Evolutionary conservation across 352 stramenopile species (phyloP).

Genomic region (Globisporangium acanthophoron): DNA sequence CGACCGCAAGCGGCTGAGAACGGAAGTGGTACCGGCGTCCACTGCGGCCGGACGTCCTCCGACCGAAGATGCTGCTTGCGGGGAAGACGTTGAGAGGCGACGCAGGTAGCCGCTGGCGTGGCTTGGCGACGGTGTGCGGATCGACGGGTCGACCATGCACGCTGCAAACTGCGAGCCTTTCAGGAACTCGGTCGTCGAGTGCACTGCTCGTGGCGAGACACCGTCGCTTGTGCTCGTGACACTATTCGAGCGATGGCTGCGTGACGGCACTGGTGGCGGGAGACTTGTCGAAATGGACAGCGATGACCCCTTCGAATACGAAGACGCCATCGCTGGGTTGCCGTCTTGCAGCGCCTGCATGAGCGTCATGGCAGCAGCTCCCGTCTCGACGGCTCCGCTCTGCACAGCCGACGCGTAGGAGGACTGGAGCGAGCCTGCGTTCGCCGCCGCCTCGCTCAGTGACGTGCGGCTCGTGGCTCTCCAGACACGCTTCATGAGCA

Average conservation of each 20-base stretch:
- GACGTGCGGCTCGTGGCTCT: constrained; percentile 34
- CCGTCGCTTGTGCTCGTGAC: constrained; percentile 21
- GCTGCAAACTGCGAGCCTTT: constrained; percentile 62
- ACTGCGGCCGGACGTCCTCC: constrained; percentile 14
- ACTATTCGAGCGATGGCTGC: constrained; percentile 20
- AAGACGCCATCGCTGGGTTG: constrained; percentile 24
- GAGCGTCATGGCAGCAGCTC: constrained; percentile 28
- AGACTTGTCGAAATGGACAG: constrained; percentile 26
- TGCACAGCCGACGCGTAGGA: background rate
- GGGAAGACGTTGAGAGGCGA: background rate
- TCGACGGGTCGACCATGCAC: constrained; percentile 47
- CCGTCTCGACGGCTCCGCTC: background rate
- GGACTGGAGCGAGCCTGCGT: background rate
- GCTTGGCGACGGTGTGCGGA: constrained; percentile 19
- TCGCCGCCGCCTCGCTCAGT: constrained; percentile 28
- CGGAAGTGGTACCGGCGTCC: constrained; percentile 49
- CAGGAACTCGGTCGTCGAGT: constrained; percentile 58
- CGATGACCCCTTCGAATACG: constrained; percentile 5
- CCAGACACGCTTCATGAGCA: constrained; percentile 71
- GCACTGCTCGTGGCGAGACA: constrained; percentile 29
- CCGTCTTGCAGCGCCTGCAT: constrained; percentile 47
- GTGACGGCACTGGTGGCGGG: constrained; percentile 15
- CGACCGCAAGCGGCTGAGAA: constrained; percentile 42
- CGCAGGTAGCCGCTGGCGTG: constrained; percentile 5
- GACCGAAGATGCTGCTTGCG: constrained; percentile 2